Evolutionary conservation across 73 alveolate genomes (phyloP), one percentile per base, ranked within the genome.

Genomic region (Loxodes magnus): DNA sequence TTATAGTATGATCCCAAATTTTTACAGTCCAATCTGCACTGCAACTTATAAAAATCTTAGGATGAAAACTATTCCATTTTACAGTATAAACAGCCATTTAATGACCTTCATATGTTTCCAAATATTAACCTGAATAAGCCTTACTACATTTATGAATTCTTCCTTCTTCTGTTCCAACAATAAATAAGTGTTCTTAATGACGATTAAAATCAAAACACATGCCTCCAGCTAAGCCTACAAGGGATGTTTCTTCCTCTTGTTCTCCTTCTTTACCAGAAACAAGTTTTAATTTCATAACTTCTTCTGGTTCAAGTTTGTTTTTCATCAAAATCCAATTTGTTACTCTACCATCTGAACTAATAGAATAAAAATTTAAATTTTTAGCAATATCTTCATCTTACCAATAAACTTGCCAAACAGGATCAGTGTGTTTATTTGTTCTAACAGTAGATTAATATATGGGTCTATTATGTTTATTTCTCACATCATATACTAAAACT

Each of bases 111-210:
- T 27, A 20, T n/a, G 57, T 48, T 1, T 48, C 61, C 25, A 23
- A 67, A 44, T 93, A 82, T 67, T 89, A 87, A 27, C 97, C 98
- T 50, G 97, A 82, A 60, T 90, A 92, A 21, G 96, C 93, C 55
- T 96, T 94, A 27, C 98, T 92, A 77, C 99, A 95, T 61, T 93
- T 88, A 71, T 95, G 98, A 51, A 95, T 90, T 46, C 89, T 93
- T 1, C 99, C 99, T 75, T 95, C 99, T 72, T 95, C 99, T 5
- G 99, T 95, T 41, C 99, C 99, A 30, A 95, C 98, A 43, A 95
- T 74, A 78, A 95, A 95, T 34, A 90, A 87, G 60, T 93, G 93
- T 22, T 88, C 96, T 48, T 83, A 65, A 77, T 77, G 90, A 60
- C 87, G 80, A 57, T 87, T 88, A 76, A 94, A 94, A 65, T 91